Conservation (phyloP, 192 early-diverging fungal genomes). For the Coemansia sp. region DNA sequence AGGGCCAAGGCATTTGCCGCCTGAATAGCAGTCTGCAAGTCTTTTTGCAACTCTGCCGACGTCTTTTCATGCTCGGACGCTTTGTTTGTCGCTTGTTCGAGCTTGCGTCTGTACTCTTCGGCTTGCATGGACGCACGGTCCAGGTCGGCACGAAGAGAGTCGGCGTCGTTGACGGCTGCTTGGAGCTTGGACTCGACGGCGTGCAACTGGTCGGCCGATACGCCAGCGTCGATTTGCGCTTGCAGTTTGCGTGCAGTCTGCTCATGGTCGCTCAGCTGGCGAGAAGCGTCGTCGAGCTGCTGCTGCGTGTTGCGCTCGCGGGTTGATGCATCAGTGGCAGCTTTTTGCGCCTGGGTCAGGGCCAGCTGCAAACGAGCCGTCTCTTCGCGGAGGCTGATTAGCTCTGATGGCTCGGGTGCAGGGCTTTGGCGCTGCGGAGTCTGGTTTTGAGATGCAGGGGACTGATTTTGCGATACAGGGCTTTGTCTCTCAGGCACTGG, state of each 20-base stretch:
- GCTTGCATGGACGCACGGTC: slow-evolving; percentile 14
- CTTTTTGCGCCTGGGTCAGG: slow-evolving; percentile 25
- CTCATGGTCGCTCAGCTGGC: slow-evolving; percentile 14
- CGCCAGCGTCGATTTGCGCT: slow-evolving; percentile 10
- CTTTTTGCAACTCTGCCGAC: slow-evolving; percentile 23
- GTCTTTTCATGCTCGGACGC: slow-evolving; percentile 16
- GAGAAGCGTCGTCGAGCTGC: slow-evolving; percentile 13
- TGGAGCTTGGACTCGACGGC: slow-evolving; percentile 18
- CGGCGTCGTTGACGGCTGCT: slow-evolving; percentile 18
- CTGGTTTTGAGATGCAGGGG: background rate
- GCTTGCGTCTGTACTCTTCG: slow-evolving; percentile 24
- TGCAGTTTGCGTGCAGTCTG: slow-evolving; percentile 15
- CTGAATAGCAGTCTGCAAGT: slow-evolving; percentile 28
- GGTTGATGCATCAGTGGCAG: background rate
- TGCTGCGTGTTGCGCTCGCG: slow-evolving; percentile 17
- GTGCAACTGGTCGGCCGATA: slow-evolving; percentile 6
- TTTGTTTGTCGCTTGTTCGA: slow-evolving; percentile 16
- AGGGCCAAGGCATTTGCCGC: slow-evolving; percentile 37
- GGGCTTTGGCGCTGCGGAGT: slow-evolving; percentile 9
- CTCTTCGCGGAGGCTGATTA: slow-evolving; percentile 75
- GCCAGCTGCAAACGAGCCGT: slow-evolving; percentile 53
- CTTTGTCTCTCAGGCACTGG: background rate
- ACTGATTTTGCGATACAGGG: background rate
- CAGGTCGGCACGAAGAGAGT: slow-evolving; percentile 20
- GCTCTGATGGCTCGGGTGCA: slow-evolving; percentile 59